Percentiles rank a stretch among this genome's conserved stretches.
These are phyloP conservation scores for Pilatotrama ljubarskyi DNA, from an alignment of 768 basidiomycete species.

Conservation along the genomic window DNA sequence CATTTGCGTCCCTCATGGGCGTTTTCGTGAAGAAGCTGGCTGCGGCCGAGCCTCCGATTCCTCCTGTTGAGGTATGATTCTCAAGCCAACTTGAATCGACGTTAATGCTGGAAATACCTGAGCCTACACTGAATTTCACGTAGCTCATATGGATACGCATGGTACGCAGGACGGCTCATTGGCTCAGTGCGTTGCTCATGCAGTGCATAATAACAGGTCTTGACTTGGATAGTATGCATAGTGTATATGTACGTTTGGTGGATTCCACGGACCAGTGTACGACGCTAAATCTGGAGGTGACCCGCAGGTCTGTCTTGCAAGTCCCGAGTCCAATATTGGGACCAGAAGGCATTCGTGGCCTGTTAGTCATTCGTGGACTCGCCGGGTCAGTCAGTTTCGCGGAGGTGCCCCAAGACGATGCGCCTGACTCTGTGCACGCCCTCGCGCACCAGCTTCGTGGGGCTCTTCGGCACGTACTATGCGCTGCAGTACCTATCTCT, in stretches of 20 bases:
- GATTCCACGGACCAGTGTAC: neutral
- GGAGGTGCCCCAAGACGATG: slow-evolving; percentile 1
- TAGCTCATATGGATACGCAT: slow-evolving; percentile 61
- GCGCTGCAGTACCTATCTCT: slow-evolving; percentile 74
- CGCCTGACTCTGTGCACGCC: neutral
- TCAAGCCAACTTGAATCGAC: too few species aligned
- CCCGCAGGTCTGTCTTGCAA: slow-evolving; percentile 36
- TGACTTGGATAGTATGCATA: slow-evolving; percentile 55
- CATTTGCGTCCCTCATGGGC: slow-evolving; percentile 62
- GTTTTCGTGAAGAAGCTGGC: slow-evolving; percentile 64
- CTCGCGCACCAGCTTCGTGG: slow-evolving; percentile 60
- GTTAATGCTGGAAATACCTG: too few species aligned
- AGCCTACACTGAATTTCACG: too few species aligned
- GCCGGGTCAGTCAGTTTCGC: slow-evolving; percentile 51
- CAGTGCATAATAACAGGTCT: slow-evolving; percentile 13
- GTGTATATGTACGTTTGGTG: slow-evolving; percentile 46
- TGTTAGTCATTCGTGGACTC: slow-evolving; percentile 60
- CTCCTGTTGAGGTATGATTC: slow-evolving; percentile 51
- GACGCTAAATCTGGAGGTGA: neutral
- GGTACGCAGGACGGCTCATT: slow-evolving; percentile 33
- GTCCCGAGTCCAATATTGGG: slow-evolving; percentile 64
- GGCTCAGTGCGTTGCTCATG: neutral
- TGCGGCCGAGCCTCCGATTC: slow-evolving; percentile 54
- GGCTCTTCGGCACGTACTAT: slow-evolving; percentile 66
- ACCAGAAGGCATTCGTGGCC: slow-evolving; percentile 62